A percentile compares a stretch with the other conserved stretches of the same genome.
These are phyloP conservation scores for Aspergillus piperis DNA, from an alignment of 2,329 filamentous ascomycete genomes.

Conservation along the genomic window DNA sequence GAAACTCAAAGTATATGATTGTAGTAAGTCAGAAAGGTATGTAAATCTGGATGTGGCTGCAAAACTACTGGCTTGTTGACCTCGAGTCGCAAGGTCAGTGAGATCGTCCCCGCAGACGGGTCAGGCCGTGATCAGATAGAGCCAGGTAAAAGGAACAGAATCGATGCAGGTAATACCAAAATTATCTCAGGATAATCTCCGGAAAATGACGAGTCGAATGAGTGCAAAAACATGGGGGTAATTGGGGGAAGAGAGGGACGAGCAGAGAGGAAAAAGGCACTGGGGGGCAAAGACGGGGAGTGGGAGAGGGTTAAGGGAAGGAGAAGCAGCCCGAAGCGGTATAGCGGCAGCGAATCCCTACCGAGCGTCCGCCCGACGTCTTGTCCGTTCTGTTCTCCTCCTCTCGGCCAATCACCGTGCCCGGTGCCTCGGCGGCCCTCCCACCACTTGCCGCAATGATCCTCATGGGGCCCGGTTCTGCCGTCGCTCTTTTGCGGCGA, in stretches of 20 bases:
- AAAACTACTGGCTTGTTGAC: neutral
- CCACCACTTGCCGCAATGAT: constrained; percentile 33
- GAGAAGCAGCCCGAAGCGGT: constrained; percentile 29
- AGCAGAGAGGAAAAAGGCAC: neutral
- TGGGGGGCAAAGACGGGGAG: constrained; percentile 32
- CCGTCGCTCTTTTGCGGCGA: constrained; percentile 27
- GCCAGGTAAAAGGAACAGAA: neutral
- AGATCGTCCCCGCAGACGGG: constrained; percentile 4
- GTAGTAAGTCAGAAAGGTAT: neutral
- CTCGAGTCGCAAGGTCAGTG: neutral
- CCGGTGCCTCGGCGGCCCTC: constrained; percentile 34
- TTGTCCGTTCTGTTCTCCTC: constrained; percentile 35
- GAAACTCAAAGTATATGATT: neutral
- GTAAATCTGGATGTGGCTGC: neutral
- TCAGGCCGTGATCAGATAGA: neutral
- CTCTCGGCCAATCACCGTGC: constrained; percentile 39
- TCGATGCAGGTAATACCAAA: neutral
- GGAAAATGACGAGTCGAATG: constrained; percentile 55
- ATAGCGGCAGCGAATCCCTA: constrained; percentile 25
- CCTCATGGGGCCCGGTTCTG: constrained; percentile 32
- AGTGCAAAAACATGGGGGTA: constrained; percentile 64
- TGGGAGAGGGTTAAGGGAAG: constrained; percentile 30
- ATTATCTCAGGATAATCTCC: constrained; percentile 38
- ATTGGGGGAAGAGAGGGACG: constrained; percentile 25
- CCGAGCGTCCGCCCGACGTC: constrained; percentile 28